phyloP scores from a whole-genome alignment of 306 rosid species.

The Lathyrus oleraceus region DNA sequence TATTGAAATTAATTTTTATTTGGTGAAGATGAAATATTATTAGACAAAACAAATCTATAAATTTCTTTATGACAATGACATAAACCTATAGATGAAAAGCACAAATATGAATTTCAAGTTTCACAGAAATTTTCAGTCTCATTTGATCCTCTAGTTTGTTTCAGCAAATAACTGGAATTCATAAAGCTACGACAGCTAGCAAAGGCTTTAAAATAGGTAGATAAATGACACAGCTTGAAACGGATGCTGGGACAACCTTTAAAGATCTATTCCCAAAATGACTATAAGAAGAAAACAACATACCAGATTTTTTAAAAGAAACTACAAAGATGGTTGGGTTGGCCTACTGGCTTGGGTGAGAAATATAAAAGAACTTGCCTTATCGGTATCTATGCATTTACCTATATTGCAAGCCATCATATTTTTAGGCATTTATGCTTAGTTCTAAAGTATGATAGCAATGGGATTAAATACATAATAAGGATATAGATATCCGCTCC shows the following conservation, averaged over 20 bases:
- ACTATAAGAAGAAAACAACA: conserved; percentile 6
- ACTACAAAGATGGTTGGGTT: conserved; percentile 14
- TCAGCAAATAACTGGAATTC: conserved; percentile 19
- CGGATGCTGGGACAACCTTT: neutral
- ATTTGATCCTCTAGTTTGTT: conserved; percentile 25
- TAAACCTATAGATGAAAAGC: conserved; percentile 7
- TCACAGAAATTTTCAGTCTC: conserved; percentile 8
- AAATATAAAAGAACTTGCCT: conserved; percentile 5
- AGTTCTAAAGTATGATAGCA: conserved; percentile 26
- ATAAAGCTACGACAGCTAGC: neutral
- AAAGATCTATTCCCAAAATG: neutral
- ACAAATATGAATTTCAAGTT: neutral
- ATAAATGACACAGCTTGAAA: neutral
- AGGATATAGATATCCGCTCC: conserved; percentile 98
- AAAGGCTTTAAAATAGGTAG: neutral
- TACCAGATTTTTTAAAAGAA: conserved; percentile 4
- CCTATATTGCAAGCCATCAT: conserved; percentile 2
- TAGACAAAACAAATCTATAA: no score
- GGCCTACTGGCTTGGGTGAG: conserved; percentile 10
- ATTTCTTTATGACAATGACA: neutral
- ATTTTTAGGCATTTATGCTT: conserved; percentile 6
- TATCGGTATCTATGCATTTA: conserved; percentile 1
- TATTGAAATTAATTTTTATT: conserved; percentile 8
- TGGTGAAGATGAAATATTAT: neutral
- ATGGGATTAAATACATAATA: conserved; percentile 17